phyloP scores from a whole-genome alignment of 208 protist species.

The Wallacemonas sp. region DNA sequence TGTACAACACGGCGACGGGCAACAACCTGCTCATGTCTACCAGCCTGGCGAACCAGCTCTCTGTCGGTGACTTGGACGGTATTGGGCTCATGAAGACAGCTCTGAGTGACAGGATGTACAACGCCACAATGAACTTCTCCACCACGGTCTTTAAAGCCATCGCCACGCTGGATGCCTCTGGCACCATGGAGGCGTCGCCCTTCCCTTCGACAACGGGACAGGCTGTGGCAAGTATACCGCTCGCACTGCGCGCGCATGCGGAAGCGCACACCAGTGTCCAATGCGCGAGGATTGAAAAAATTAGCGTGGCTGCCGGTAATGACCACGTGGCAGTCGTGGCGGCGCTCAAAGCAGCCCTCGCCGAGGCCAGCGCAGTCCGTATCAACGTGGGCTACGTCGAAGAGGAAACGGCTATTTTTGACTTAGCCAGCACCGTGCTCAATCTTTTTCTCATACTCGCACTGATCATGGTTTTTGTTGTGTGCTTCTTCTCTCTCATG shows the following conservation, averaged over 20 bases:
- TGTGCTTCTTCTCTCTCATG: constrained; percentile 95
- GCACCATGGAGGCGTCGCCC: constrained; percentile 23
- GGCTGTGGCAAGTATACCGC: constrained; percentile 21
- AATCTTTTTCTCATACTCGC: constrained; percentile 92
- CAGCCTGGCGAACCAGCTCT: constrained; percentile 12
- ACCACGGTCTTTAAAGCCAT: constrained; percentile 13
- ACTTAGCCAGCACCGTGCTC: constrained; percentile 63
- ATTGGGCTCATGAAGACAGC: no score
- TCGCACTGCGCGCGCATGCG: constrained; percentile 5
- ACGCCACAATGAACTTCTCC: background rate
- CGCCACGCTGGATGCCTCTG: constrained; percentile 27
- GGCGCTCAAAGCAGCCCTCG: background rate
- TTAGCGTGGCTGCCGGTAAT: background rate
- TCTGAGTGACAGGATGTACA: no score
- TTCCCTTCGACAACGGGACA: constrained; percentile 15
- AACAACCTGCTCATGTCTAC: constrained; percentile 48
- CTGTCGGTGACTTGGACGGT: constrained; percentile 18
- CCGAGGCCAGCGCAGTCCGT: background rate
- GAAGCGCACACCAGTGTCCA: constrained; percentile 15
- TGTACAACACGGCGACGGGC: constrained; percentile 35
- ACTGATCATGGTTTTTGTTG: constrained; percentile 86
- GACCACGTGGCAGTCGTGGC: background rate
- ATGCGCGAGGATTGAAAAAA: background rate
- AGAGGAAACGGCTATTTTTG: constrained; percentile 26
- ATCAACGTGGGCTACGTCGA: background rate